These are phyloP conservation scores for Boechera stricta DNA, from an alignment of 345 rosid species.

Conservation along the genomic window DNA sequence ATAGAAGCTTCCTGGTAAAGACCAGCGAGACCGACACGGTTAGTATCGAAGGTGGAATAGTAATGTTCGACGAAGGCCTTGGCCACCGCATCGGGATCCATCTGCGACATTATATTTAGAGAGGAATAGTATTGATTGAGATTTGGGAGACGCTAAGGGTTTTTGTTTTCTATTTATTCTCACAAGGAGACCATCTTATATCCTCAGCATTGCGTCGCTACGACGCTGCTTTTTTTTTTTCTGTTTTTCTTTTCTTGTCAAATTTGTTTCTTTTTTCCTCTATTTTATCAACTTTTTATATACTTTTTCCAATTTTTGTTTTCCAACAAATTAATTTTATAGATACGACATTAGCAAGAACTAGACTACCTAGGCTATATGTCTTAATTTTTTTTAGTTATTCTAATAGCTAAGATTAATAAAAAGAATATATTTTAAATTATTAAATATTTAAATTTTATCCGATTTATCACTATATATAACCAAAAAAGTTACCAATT, in stretches of 20 bases:
- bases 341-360: no score
- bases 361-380: no score
- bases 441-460: no score
- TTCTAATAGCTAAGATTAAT: no score
- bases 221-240: constrained; percentile 33
- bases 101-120: constrained; percentile 38
- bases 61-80: constrained; percentile 95
- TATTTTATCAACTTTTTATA: no score
- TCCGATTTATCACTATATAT: not conserved
- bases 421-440: no score
- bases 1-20: constrained; percentile 86
- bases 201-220: constrained; percentile 26
- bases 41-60: constrained; percentile 81
- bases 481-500: not conserved
- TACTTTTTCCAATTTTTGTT: no score
- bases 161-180: constrained; percentile 27
- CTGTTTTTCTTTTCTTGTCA: no score
- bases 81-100: constrained; percentile 87
- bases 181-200: no score
- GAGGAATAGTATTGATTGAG: not conserved
- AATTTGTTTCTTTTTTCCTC: not conserved
- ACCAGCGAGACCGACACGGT: constrained; percentile 62
- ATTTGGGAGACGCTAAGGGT: not conserved
- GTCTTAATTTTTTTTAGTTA: no score
- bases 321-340: no score